Conservation (phyloP, 495 filamentous ascomycete genomes). For the Viridothelium virens region DNA sequence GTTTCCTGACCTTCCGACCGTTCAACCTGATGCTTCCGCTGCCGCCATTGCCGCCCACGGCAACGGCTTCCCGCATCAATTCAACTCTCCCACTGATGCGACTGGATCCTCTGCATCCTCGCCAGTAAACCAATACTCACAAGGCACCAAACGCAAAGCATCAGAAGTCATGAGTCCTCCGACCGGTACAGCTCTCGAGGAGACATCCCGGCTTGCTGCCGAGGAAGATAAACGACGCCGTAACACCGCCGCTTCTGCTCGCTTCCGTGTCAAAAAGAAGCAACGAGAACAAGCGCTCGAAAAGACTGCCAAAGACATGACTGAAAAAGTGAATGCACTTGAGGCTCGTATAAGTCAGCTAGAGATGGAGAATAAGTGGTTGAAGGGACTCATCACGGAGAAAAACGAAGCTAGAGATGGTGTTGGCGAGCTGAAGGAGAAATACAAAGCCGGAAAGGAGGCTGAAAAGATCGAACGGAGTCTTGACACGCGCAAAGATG, state of each 20-base stretch:
- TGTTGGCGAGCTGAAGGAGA: slow-evolving; percentile 20
- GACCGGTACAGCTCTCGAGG: slow-evolving; percentile 47
- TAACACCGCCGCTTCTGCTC: slow-evolving; percentile 89
- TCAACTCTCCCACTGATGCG: neutral
- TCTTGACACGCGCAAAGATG: slow-evolving; percentile 22
- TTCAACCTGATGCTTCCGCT: slow-evolving; percentile 1
- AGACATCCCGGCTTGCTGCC: slow-evolving; percentile 66
- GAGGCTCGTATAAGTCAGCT: slow-evolving; percentile 77
- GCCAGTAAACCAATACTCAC: neutral
- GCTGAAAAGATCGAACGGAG: slow-evolving; percentile 19
- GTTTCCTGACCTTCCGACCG: slow-evolving; percentile 20
- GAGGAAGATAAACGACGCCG: slow-evolving; percentile 96
- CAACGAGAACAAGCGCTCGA: slow-evolving; percentile 92
- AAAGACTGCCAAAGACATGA: slow-evolving; percentile 80
- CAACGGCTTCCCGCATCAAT: slow-evolving; percentile 9
- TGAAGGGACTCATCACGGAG: slow-evolving; percentile 87
- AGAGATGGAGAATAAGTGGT: slow-evolving; percentile 94
- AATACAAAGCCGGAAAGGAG: slow-evolving; percentile 14
- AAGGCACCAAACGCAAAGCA: slow-evolving; percentile 21
- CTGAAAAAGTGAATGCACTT: slow-evolving; percentile 68
- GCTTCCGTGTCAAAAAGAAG: slow-evolving; percentile 99
- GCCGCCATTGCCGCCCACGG: slow-evolving; percentile 11
- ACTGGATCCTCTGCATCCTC: slow-evolving; percentile 19
- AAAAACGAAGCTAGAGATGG: slow-evolving; percentile 60
- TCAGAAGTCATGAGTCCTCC: slow-evolving; percentile 10